These are phyloP conservation scores for Drechslerella dactyloides DNA, from an alignment of 2,329 filamentous ascomycete species.

Conservation along the genomic window DNA sequence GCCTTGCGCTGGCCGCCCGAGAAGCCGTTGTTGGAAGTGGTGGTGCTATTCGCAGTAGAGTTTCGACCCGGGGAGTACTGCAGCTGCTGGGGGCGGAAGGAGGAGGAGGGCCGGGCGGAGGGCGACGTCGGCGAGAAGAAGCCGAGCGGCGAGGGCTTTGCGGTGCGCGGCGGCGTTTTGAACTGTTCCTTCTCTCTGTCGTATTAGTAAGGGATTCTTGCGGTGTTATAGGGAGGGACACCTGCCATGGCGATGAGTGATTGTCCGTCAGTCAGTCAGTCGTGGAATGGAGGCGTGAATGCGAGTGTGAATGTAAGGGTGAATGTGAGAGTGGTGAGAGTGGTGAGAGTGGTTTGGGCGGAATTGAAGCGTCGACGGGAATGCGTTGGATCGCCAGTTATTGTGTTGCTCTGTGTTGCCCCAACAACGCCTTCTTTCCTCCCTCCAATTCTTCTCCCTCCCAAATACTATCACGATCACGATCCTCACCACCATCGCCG, in stretches of 20 bases:
- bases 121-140: slow-evolving; percentile 50
- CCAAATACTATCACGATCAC: slow-evolving; percentile 1
- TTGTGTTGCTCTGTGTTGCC: slow-evolving; percentile 23
- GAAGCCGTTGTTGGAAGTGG: slow-evolving; percentile 43
- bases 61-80: slow-evolving; percentile 46
- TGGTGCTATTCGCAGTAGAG: neutral
- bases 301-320: neutral
- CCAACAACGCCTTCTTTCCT: slow-evolving; percentile 25
- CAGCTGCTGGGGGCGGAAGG: slow-evolving; percentile 31
- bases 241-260: neutral
- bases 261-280: neutral
- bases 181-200: slow-evolving; percentile 11
- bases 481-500: neutral
- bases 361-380: no score
- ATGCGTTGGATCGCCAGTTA: neutral
- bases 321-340: no score
- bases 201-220: no score
- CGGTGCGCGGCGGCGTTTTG: slow-evolving; percentile 52
- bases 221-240: no score
- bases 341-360: no score
- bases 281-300: slow-evolving; percentile 11
- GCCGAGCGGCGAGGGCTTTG: slow-evolving; percentile 54
- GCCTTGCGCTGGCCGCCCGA: slow-evolving; percentile 57
- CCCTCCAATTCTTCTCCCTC: neutral
- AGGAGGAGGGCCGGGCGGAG: slow-evolving; percentile 16